Evolutionary conservation across 768 basidiomycete genomes (phyloP), one percentile per base, ranked within the genome.

Genomic region (Lactifluus piperatus): DNA sequence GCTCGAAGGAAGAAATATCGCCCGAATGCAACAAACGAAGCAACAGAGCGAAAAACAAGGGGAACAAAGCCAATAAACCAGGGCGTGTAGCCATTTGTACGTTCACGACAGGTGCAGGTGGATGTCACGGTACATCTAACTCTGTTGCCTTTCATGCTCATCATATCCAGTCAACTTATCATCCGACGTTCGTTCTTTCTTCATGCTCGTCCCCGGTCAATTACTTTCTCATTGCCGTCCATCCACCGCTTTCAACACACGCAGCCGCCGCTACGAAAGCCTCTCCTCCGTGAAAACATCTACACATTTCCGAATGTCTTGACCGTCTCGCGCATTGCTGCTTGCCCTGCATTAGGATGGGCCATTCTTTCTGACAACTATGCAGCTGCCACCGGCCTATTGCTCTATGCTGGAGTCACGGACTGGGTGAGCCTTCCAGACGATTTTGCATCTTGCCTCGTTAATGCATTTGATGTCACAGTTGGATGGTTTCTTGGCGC

Each of bases 281-380:
- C 52, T 7, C 67, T 71, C n/a, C 64, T 79, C 10, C 79, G 81
- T 64, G 93, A 95, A 71, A 91, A 95, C 68, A 91, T 94, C 59
- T 97, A 97, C 74, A 99, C 97, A 1, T 65, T 95, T 34, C 97
- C 97, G 0, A 99, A 99, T 69, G 68, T 91, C 6, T 76, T 99
- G 43, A 98, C 97, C 1, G 67, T 85, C 24, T 93, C 92, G 2
- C 81, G 97, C 46, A 94, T 99, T 65, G 65, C 83, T 16, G 83
- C 95, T 0, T 97, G 94, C 69, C 97, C 97, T 10, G 76, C 88
- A 13, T 80, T 99, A n/a, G 95, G 91, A 5, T 97, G 88, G 82
- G 83, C 86, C 29, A 88, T 98, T 56, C 67, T 97, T 37, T 74
- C 92, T 37, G 86, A 85, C 57, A 79, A 97, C 67, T 94, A 89